Conservation (phyloP, 2,329 filamentous ascomycete genomes). For the Alternaria sp. region DNA sequence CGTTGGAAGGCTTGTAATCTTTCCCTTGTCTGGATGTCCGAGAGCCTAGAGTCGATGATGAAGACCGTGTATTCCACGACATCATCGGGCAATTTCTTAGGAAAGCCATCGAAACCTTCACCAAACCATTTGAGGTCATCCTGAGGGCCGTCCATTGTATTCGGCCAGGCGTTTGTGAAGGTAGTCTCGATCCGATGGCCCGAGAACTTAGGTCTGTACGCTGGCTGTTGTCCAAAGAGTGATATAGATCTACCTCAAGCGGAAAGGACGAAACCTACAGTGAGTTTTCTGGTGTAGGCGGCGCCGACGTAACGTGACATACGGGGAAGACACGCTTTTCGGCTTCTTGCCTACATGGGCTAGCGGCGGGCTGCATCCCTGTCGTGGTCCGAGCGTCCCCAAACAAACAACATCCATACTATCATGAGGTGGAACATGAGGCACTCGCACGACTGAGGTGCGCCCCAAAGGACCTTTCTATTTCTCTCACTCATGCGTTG, state of each 20-base stretch:
- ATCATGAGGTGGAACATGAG: constrained; percentile 14
- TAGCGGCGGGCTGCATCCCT: constrained; percentile 16
- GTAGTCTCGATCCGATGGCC: background rate
- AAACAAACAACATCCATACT: constrained; percentile 33
- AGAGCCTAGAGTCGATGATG: constrained; percentile 66
- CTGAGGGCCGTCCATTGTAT: constrained; percentile 44
- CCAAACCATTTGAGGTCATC: constrained; percentile 72
- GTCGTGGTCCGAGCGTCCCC: constrained; percentile 22
- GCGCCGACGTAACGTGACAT: constrained; percentile 33
- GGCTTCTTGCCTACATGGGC: constrained; percentile 23
- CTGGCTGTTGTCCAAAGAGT: background rate
- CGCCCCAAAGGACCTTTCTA: constrained; percentile 19
- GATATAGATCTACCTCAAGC: background rate
- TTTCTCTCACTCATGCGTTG: constrained; percentile 44
- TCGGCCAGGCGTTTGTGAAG: background rate
- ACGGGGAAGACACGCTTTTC: constrained; percentile 11
- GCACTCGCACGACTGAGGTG: constrained; percentile 20
- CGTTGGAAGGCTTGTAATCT: constrained; percentile 77
- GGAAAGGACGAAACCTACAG: background rate
- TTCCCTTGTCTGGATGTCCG: constrained; percentile 65
- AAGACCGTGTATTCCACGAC: constrained; percentile 86
- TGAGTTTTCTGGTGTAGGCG: constrained; percentile 15
- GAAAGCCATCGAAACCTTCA: constrained; percentile 70
- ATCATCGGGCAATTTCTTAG: constrained; percentile 78
- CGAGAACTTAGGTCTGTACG: background rate